Percentiles rank a stretch among this genome's conserved stretches.
These are phyloP conservation scores for Kwoniella shandongensis DNA, from an alignment of 768 basidiomycete genomes.

Conservation along the genomic window DNA sequence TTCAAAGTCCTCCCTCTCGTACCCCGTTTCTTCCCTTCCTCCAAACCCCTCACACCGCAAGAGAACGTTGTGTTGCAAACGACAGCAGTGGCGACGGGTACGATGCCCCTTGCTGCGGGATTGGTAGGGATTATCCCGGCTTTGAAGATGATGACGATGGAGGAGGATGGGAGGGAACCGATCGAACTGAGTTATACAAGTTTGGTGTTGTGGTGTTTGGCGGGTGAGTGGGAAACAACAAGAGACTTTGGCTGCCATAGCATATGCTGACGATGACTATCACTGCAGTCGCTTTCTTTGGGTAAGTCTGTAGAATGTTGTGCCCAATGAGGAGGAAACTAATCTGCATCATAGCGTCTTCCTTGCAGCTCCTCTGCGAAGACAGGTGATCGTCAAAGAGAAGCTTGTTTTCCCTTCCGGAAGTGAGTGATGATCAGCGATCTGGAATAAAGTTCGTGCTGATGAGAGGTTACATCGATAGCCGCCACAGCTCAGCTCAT, in stretches of 20 bases:
- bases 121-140: conserved; percentile 95
- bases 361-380: conserved; percentile 87
- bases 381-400: conserved; percentile 94
- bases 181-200: conserved; percentile 71
- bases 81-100: conserved; percentile 89
- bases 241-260: no score
- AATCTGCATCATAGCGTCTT: conserved; percentile 67
- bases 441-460: not conserved
- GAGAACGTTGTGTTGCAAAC: conserved; percentile 94
- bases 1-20: conserved; percentile 58
- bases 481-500: conserved; percentile 92
- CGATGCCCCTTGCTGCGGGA: conserved; percentile 56
- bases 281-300: conserved; percentile 85
- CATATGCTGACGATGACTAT: no score
- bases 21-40: conserved; percentile 50
- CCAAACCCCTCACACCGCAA: conserved; percentile 73
- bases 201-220: conserved; percentile 81
- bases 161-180: conserved; percentile 73
- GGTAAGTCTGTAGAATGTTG: conserved; percentile 58
- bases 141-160: conserved; percentile 70
- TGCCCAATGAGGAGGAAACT: not conserved
- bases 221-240: conserved; percentile 70
- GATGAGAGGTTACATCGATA: conserved; percentile 7
- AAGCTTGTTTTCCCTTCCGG: conserved; percentile 92
- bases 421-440: conserved; percentile 52